Evolutionary conservation across 139 green algal species (phyloP), one percentile per base, ranked within the genome.

Genomic region (Asterochloris sp.): DNA sequence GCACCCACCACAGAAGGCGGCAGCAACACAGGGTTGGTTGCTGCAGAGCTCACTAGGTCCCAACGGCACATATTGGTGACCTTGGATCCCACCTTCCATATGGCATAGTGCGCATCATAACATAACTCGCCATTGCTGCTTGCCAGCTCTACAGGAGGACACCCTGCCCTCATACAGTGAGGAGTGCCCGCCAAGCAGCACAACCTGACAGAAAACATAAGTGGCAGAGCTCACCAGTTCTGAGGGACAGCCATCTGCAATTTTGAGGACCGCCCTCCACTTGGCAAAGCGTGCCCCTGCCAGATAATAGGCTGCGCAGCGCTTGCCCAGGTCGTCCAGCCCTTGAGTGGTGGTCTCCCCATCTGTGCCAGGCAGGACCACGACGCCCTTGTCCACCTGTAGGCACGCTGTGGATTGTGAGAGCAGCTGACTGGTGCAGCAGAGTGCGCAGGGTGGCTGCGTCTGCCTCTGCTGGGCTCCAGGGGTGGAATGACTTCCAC

Each of bases 211-310:
- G n/a, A 74, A 10, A 24, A 23, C 68, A 74, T 19, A 47, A 12
- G 13, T 19, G 27, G 73, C n/a, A 27, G 73, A 24, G 17, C 60
- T n/a, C 69, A 86, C 83, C 83, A 81, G 68, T 4, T 26, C 26
- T 11, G 78, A 82, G 47, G 87, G 87, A 24, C 81, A 85, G 68
- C 60, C 82, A 67, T 81, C 84, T 74, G 89, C 88, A 76, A 98
- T 96, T 86, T 94, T 95, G 47, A 97, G 79, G 63, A 97, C 94
- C 0, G 94, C 91, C 17, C 94, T 86, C 94, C 94, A 97, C 91
- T 99, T 99, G 76, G 96, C 95, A 71, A 99, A 99, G 63, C 94
- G 88, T 0, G 95, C 95, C 27, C 96, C 96, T 82, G 86, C 73
- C 79, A 84, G 73, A 68, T 90, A 90, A 76, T 91, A 91, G 79